Base-by-base conservation (phyloP, 495 filamentous ascomycete genomes). In the Trichoderma virens region DNA sequence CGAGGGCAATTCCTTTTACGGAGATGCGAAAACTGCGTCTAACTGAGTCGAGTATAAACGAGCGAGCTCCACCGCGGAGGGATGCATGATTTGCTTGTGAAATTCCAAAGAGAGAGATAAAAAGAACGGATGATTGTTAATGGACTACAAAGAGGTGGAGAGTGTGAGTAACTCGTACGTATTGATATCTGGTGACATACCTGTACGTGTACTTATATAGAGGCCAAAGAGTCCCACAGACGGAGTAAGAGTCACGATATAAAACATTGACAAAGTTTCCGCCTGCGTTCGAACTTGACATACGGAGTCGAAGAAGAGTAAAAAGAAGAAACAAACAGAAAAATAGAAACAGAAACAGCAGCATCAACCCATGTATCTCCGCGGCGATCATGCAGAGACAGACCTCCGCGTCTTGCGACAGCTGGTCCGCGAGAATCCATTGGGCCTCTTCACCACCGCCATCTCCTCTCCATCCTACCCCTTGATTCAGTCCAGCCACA, bases 371-470 rank as follows among this genome's bases (percentile, higher is more conserved):
- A 85, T 85, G 82, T 80, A 82, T 74, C 74, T 85, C 62, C 77
- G 76, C 18, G 66, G 71, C 2, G 74, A 69, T 7, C 83, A 85
- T 67, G 78, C 79, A 38, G 82, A 84, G 54, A 32, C 67, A 16
- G 64, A 70, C 62, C 72, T 79, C 60, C 65, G 67, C 1, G 67
- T 69, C 5, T 77, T 85, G 16, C 75, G 74, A 11, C 66, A 77
- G 64, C 76, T 86, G 66, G 76, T 85, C 68, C 73, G 72, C 9
- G 73, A 78, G 9, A 82, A 85, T 65, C 80, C 83, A 2, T 75
- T 86, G 0, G 84, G 84, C 20, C 73, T 84, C 25, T 64, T 86
- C 9, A 85, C 78, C 2, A 85, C 83, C 0, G 79, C 78, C 28
- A 79, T 86, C 61, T 67, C 72, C 30, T 85, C 81, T 20, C 47